Base-by-base conservation (phyloP, 140 eudicot species). In the Flaveria floridana region DNA sequence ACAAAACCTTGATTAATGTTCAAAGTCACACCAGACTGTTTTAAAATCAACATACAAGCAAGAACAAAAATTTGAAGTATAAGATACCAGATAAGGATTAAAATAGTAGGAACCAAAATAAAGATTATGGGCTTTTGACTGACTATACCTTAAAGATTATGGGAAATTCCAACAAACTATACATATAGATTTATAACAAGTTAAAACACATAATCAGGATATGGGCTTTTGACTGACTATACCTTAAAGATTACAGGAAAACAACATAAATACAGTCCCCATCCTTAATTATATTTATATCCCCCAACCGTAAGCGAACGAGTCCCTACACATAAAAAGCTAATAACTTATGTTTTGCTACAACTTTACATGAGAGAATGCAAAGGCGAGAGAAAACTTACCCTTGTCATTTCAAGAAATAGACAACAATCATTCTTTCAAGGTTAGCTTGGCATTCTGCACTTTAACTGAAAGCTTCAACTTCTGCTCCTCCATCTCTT, bases 401-500 rank as follows among this genome's bases (percentile, higher is more conserved):
- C 7, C 41, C 41, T 34, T 34, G 41, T 0, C 41, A 34, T 34
- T 44, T 8, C 50, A 48, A 48, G 25, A 16, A 7, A 53, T 16
- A 7, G 62, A 7, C 12, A 6, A 21, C 28, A 47, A 61, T 82
- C 73, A 84, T 64, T 84, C 91, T 84, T 84, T 84, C 56, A 86
- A 80, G 66, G 83, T 84, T 39, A 86, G 85, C 68, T 85, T 78
- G 41, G 88, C 91, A 79, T 84, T 84, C 84, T 86, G 91, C 79
- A 86, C 91, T 82, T 86, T 84, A 64, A 86, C 88, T 0, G 91
- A 86, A 20, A 86, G 84, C 77, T 81, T 86, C 61, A 86, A 66
- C 85, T 86, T 86, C 57, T 86, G 91, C 57, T 86, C 91, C 79
- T 86, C 91, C 86, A 84, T 84, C 47, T 86, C 91, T 76, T 73